Percentiles rank a stretch among this genome's conserved stretches.
phyloP scores from a whole-genome alignment of 306 rosid genomes.

The Ammopiptanthus mongolicus region DNA sequence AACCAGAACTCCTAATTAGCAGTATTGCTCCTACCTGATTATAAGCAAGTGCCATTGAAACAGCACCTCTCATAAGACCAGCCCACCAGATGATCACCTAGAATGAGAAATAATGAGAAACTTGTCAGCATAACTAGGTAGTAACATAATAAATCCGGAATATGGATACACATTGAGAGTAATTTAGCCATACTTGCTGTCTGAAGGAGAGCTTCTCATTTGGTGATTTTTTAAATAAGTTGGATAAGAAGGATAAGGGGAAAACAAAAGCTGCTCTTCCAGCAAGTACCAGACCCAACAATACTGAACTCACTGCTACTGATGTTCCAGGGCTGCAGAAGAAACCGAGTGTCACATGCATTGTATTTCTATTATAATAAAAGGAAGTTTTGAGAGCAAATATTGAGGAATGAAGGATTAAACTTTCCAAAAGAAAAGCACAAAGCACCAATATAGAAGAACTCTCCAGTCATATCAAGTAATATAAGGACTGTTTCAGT shows the following conservation, averaged over 20 bases:
- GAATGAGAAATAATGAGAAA: slow-evolving; percentile 20
- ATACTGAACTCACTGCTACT: slow-evolving; percentile 73
- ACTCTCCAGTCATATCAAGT: not conserved
- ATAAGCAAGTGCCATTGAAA: slow-evolving; percentile 94
- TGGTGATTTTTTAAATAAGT: slow-evolving; percentile 58
- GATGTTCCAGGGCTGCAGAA: slow-evolving; percentile 88
- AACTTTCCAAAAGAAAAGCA: not conserved
- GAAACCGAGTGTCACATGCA: slow-evolving; percentile 19
- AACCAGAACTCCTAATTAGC: not conserved
- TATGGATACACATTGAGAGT: not conserved
- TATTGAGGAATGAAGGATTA: not conserved
- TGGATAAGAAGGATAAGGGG: slow-evolving; percentile 76
- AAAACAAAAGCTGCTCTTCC: slow-evolving; percentile 97
- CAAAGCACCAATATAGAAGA: not conserved
- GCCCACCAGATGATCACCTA: slow-evolving; percentile 98
- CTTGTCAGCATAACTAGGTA: slow-evolving; percentile 13
- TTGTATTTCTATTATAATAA: not conserved
- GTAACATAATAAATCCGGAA: not conserved
- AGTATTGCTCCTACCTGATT: slow-evolving; percentile 64
- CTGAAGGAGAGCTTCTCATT: slow-evolving; percentile 51
- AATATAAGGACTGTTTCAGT: not conserved
- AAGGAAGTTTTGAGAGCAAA: not conserved
- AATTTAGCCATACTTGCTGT: slow-evolving; percentile 62
- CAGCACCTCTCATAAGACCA: slow-evolving; percentile 99
- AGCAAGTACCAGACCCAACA: slow-evolving; percentile 63